Percentiles rank a stretch among this genome's conserved stretches.
phyloP scores from a whole-genome alignment of 202 grass and related monocot species.

The Thinopyrum obtusiflorum region DNA sequence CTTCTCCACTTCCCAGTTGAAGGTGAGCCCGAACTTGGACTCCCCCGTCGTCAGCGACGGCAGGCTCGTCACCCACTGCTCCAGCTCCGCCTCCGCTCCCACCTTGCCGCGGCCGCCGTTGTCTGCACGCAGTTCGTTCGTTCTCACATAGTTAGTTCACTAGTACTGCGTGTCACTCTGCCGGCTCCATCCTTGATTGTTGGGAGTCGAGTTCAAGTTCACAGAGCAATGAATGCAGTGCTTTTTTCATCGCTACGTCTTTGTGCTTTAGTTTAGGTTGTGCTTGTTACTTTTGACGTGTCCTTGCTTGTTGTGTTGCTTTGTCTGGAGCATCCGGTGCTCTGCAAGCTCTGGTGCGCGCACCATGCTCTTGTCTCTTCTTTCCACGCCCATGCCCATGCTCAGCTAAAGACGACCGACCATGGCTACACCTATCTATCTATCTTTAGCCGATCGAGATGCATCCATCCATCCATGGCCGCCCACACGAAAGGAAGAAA shows the following conservation, averaged over 20 bases:
- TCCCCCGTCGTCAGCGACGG: slow-evolving; percentile 55
- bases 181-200: too few species aligned
- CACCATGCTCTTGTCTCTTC: background rate
- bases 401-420: slow-evolving; percentile 16
- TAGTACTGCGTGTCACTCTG: background rate
- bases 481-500: background rate
- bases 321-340: slow-evolving; percentile 24
- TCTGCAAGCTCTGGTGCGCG: background rate
- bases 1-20: slow-evolving; percentile 63
- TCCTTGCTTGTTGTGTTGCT: background rate
- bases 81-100: slow-evolving; percentile 46
- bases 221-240: too few species aligned
- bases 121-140: slow-evolving; percentile 19
- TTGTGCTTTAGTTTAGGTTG: background rate
- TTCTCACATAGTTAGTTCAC: too few species aligned
- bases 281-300: background rate
- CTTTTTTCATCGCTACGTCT: background rate
- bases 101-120: slow-evolving; percentile 42
- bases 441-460: background rate
- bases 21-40: slow-evolving; percentile 52
- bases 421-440: background rate
- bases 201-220: too few species aligned
- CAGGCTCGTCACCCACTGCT: slow-evolving; percentile 46
- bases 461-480: background rate
- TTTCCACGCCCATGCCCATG: background rate